Conservation (phyloP, 805 yeast genomes). For the Sugiyamaella valdiviana region DNA sequence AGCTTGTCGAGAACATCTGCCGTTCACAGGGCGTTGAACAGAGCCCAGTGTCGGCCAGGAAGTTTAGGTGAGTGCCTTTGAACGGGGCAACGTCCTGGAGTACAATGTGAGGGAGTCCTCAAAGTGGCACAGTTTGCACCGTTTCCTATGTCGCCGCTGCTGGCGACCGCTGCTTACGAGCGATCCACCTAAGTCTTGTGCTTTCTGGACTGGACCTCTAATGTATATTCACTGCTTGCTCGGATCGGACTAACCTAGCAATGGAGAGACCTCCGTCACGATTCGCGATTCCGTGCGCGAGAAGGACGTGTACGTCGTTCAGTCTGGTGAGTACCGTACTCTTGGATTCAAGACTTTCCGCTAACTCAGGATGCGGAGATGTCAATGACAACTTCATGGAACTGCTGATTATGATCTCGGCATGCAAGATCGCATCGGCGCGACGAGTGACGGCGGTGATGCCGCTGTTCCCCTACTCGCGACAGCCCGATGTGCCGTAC, state of each 20-base stretch:
- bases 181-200: too few species aligned
- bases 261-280: slow-evolving; percentile 90
- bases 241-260: slow-evolving; percentile 38
- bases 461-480: slow-evolving; percentile 90
- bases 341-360: neutral
- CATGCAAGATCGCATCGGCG: slow-evolving; percentile 89
- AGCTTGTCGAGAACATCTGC: slow-evolving; percentile 68
- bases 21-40: slow-evolving; percentile 65
- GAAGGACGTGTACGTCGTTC: slow-evolving; percentile 89
- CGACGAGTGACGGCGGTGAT: slow-evolving; percentile 81
- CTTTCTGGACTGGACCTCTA: neutral
- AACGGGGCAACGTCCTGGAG: too few species aligned
- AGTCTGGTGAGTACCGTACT: slow-evolving; percentile 38
- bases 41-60: slow-evolving; percentile 49
- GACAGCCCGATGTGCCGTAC: slow-evolving; percentile 93
- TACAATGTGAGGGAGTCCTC: too few species aligned
- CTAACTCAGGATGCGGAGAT: slow-evolving; percentile 61
- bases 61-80: slow-evolving; percentile 46
- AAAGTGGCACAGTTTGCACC: too few species aligned
- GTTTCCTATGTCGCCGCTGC: too few species aligned
- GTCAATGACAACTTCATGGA: slow-evolving; percentile 86
- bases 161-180: too few species aligned
- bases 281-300: slow-evolving; percentile 87
- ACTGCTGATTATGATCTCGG: slow-evolving; percentile 75
- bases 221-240: neutral